phyloP scores from a whole-genome alignment of 1,139 yeast genomes.

The Suhomyces wounanorum region DNA sequence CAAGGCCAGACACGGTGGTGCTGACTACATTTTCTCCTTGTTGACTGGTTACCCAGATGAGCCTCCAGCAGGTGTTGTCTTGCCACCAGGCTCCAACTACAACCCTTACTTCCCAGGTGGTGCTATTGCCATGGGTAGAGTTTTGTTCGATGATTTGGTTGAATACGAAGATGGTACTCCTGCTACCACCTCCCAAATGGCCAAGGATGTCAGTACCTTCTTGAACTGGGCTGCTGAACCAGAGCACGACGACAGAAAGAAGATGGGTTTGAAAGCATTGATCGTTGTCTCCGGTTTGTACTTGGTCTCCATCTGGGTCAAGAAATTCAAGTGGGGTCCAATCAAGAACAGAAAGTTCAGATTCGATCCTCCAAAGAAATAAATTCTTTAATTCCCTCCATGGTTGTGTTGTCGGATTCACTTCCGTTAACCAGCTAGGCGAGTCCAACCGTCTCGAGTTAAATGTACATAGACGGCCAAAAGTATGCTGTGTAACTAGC shows the following conservation, averaged over 20 bases:
- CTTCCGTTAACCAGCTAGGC: background rate
- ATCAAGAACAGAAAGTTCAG: constrained; percentile 93
- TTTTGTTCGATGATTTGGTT: constrained; percentile 91
- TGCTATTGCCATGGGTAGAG: constrained; percentile 98
- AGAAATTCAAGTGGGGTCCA: constrained; percentile 98
- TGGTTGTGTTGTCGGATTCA: background rate
- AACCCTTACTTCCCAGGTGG: constrained; percentile 99
- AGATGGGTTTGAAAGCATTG: constrained; percentile 92
- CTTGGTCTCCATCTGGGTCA: constrained; percentile 85
- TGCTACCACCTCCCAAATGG: constrained; percentile 98
- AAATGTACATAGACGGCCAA: constrained; percentile 12
- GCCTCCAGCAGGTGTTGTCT: constrained; percentile 94
- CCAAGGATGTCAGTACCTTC: constrained; percentile 95
- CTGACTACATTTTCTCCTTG: constrained; percentile 91
- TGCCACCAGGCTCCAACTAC: constrained; percentile 94
- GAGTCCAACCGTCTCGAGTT: constrained; percentile 7
- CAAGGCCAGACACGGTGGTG: constrained; percentile 99
- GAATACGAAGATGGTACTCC: constrained; percentile 99
- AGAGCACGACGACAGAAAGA: constrained; percentile 98
- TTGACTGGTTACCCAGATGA: constrained; percentile 99
- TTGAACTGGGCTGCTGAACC: constrained; percentile 99
- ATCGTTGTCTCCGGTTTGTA: constrained; percentile 77
- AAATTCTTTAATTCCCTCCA: constrained; percentile 17
- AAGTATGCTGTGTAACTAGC: constrained; percentile 8
- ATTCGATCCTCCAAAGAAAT: constrained; percentile 87